Evolutionary conservation across 176 grass and related monocot genomes (phyloP).

Genomic region (Pontederia paniculata): DNA sequence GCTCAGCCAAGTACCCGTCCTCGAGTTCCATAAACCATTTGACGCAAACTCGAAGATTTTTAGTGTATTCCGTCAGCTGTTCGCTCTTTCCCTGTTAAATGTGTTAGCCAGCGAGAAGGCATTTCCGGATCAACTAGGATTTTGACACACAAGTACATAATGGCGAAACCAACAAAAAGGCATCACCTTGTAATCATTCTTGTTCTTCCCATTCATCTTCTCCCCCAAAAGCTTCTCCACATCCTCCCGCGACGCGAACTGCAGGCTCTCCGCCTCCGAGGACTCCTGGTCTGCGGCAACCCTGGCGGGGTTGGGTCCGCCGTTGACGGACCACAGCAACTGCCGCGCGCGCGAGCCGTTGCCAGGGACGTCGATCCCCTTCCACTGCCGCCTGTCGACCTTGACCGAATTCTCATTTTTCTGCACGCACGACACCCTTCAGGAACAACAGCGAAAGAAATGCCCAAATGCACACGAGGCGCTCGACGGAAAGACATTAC

Average conservation of each 20-base stretch:
- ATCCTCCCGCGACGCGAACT: conserved; percentile 69
- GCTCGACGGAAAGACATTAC: neutral
- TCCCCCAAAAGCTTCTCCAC: conserved; percentile 74
- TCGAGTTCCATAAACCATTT: conserved; percentile 54
- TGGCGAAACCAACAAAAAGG: neutral
- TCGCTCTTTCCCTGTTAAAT: conserved; percentile 50
- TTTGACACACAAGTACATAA: neutral
- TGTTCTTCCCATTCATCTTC: conserved; percentile 81
- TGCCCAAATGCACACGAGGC: neutral
- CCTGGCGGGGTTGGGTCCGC: neutral
- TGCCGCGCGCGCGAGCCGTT: neutral
- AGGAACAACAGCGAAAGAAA: neutral
- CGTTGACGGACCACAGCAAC: conserved; percentile 12
- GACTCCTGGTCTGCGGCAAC: neutral
- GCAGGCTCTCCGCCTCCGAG: conserved; percentile 5
- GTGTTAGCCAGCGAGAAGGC: neutral
- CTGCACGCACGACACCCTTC: neutral
- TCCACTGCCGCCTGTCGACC: conserved; percentile 9
- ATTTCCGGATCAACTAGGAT: neutral
- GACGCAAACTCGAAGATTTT: conserved; percentile 64
- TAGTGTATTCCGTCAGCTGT: conserved; percentile 82
- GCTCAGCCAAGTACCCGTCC: conserved; percentile 56
- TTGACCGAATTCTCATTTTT: conserved; percentile 9
- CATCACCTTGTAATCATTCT: conserved; percentile 74
- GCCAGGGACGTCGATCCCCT: neutral